These are phyloP conservation scores for Rhododendron williamsianum DNA, from an alignment of 148 eudicot genomes.

Conservation along the genomic window DNA sequence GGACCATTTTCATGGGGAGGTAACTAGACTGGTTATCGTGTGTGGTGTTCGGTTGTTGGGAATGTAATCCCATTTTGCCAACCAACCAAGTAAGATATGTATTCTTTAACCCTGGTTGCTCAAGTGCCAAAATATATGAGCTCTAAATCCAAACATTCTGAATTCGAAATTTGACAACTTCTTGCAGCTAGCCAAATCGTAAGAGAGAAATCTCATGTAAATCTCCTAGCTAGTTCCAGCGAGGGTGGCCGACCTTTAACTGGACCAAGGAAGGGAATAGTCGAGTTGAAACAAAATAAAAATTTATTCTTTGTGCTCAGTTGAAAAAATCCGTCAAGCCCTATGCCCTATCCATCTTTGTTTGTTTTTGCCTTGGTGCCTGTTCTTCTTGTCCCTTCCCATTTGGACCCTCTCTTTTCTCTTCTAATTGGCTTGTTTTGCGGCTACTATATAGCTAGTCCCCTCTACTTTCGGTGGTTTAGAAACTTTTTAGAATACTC, in stretches of 20 bases:
- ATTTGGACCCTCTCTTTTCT: neutral
- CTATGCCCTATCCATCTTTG: neutral
- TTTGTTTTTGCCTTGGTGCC: neutral
- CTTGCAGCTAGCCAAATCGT: too few relatives aligned
- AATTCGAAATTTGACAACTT: too few relatives aligned
- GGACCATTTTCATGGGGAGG: neutral
- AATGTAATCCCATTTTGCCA: neutral
- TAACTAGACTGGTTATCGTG: neutral
- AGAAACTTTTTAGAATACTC: neutral
- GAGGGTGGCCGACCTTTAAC: too few relatives aligned
- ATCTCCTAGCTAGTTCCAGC: too few relatives aligned
- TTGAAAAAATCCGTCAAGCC: neutral
- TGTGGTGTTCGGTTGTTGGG: neutral
- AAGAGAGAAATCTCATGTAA: too few relatives aligned
- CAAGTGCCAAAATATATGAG: too few relatives aligned
- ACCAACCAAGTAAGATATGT: neutral
- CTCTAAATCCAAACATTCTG: too few relatives aligned
- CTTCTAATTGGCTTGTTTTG: neutral
- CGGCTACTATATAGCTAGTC: neutral
- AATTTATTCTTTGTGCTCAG: too few relatives aligned
- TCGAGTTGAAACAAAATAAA: too few relatives aligned
- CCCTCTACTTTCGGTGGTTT: neutral
- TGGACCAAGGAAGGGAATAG: too few relatives aligned
- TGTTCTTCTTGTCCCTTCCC: constrained; percentile 6
- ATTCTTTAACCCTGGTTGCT: too few relatives aligned